phyloP scores from a whole-genome alignment of 805 yeast species.

The Ogataea corticis region DNA sequence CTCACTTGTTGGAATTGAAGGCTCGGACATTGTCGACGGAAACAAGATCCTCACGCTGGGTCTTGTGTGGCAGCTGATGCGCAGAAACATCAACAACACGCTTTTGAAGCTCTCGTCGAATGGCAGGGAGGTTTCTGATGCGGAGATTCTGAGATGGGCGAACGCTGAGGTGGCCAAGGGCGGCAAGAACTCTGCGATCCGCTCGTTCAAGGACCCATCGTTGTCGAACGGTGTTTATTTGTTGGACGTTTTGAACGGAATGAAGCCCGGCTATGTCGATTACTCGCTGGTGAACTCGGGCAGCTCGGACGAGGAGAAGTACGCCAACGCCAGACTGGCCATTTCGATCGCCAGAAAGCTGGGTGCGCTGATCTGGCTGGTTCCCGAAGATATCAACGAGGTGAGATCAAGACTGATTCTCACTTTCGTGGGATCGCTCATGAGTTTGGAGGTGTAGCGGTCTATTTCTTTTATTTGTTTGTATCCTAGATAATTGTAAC shows the following conservation, averaged over 20 bases:
- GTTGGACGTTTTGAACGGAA: conserved; percentile 86
- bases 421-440: conserved; percentile 93
- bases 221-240: conserved; percentile 78
- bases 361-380: conserved; percentile 97
- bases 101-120: conserved; percentile 67
- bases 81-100: conserved; percentile 89
- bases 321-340: conserved; percentile 94
- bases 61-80: conserved; percentile 97
- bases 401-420: conserved; percentile 91
- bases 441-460: conserved; percentile 53
- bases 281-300: conserved; percentile 87
- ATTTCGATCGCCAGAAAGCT: conserved; percentile 97
- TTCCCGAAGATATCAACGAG: conserved; percentile 99
- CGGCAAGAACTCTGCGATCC: conserved; percentile 68
- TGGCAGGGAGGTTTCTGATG: conserved; percentile 76
- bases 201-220: conserved; percentile 84
- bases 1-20: conserved; percentile 96
- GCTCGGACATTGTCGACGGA: conserved; percentile 95
- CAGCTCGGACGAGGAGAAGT: conserved; percentile 75
- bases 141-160: conserved; percentile 93
- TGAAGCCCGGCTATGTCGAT: conserved; percentile 97
- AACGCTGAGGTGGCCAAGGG: conserved; percentile 82
- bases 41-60: conserved; percentile 85
- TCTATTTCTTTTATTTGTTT: conserved; percentile 1
- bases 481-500: not conserved